Evolutionary conservation across 1,284 basidiomycete species (phyloP).

Genomic region (Fistulinella staudtii): DNA sequence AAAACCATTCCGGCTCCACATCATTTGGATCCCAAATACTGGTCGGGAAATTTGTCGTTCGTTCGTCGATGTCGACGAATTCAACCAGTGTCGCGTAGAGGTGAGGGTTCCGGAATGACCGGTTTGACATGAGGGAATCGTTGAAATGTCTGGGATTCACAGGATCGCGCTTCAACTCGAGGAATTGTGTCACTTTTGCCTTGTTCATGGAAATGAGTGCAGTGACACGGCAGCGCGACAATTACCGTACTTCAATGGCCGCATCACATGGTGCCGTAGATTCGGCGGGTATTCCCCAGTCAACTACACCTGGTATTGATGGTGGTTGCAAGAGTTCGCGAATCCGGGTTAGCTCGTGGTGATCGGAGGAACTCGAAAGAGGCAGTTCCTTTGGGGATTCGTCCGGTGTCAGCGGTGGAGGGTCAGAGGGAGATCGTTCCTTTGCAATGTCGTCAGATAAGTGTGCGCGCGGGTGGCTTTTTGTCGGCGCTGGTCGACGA

Average conservation of each 20-base stretch:
- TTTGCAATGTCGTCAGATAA: constrained; percentile 39
- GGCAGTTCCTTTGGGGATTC: constrained; percentile 11
- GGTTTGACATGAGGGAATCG: constrained; percentile 84
- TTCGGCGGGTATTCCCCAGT: constrained; percentile 78
- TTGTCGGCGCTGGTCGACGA: constrained; percentile 46
- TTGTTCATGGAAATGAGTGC: constrained; percentile 28
- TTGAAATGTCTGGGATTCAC: constrained; percentile 86
- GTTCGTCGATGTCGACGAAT: constrained; percentile 87
- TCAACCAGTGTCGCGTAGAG: constrained; percentile 91
- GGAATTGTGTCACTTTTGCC: constrained; percentile 78
- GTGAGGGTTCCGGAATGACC: constrained; percentile 92
- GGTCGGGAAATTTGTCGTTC: constrained; percentile 72
- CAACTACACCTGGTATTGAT: constrained; percentile 53
- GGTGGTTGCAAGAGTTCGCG: constrained; percentile 58
- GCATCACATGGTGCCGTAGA: constrained; percentile 55
- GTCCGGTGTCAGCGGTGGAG: constrained; percentile 8
- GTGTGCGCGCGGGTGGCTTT: constrained; percentile 47
- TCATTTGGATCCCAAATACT: constrained; percentile 68
- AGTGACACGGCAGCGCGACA: not conserved
- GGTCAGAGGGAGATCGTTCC: constrained; percentile 7
- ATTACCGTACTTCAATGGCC: constrained; percentile 52
- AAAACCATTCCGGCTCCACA: constrained; percentile 61
- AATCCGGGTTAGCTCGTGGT: constrained; percentile 41
- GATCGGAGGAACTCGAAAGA: constrained; percentile 20
- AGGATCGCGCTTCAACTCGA: constrained; percentile 61